Base-by-base conservation (phyloP, 768 basidiomycete species). In the Panus rudis region DNA sequence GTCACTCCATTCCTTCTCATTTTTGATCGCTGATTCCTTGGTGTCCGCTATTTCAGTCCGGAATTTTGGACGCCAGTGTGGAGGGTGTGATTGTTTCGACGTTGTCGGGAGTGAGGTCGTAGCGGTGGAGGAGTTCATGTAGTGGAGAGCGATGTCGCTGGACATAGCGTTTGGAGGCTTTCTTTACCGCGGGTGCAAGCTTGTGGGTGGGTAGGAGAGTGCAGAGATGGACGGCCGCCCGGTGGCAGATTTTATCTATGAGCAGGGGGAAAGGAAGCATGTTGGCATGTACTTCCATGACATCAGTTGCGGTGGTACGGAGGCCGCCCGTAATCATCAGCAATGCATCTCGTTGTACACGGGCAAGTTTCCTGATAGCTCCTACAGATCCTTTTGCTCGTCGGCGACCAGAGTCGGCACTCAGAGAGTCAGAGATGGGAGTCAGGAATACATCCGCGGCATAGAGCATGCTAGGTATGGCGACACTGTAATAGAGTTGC, bases 401-500 rank as follows among this genome's bases (percentile, higher is more conserved):
- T 19, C 30, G 20, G n/a, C 22, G 7, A 8, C 21, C 24, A 10
- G 14, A 6, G 11, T 16, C 10, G n/a, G n/a, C n/a, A n/a, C 16
- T 16, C 10, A 10, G 40, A 10, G 40, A 28, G 25, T 12, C 23
- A 26, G 26, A 19, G 28, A 12, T 33, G 1, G 51, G 48, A 12
- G 41, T 39, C 10, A 34, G 22, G 17, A 24, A 65, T 17, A 63
- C 43, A n/a, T 63, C 57, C 2, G 50, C 53, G 12, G 54, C 59
- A 39, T 67, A 68, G 20, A 62, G 49, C 49, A 66, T 62, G 20
- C 54, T 56, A 0, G 63, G 62, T 2, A 62, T 37, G 0, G 52
- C 55, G 0, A 58, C 48, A 1, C 55, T 31, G 1, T 56, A 33
- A 40, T 64, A 69, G 16, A 64, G 43, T 14, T 46, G 39, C 12